Conservation (phyloP, 805 yeast species). For the Cyberlindnera euphorbiiphila region DNA sequence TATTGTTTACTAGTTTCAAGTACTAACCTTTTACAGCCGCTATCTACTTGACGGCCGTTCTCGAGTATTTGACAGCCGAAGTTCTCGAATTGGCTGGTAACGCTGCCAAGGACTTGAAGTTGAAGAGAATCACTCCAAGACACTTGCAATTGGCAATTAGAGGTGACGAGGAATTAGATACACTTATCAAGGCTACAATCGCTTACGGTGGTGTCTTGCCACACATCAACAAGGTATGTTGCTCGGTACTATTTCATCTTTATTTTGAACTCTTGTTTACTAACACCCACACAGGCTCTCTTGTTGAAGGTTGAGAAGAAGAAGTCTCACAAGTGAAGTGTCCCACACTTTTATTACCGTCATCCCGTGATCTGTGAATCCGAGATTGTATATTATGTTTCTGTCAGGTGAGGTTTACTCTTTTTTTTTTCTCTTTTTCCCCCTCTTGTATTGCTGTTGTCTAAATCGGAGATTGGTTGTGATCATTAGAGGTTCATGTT, state of each 20-base stretch:
- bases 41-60: conserved; percentile 90
- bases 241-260: background rate
- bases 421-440: conserved; percentile 1
- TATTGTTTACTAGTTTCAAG: no score
- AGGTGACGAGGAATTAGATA: conserved; percentile 96
- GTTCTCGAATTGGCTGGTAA: conserved; percentile 97
- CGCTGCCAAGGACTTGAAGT: conserved; percentile 94
- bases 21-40: conserved; percentile 50
- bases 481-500: conserved; percentile 3
- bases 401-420: conserved; percentile 1
- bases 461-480: conserved; percentile 5
- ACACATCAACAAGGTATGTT: conserved; percentile 28
- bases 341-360: background rate
- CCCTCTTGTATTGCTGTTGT: background rate
- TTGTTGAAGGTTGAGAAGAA: conserved; percentile 28
- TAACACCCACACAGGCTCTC: conserved; percentile 20
- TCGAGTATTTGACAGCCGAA: conserved; percentile 95
- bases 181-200: conserved; percentile 89
- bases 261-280: conserved; percentile 8
- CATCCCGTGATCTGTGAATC: background rate
- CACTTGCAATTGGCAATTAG: conserved; percentile 95
- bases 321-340: conserved; percentile 17
- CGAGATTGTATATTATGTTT: conserved; percentile 11
- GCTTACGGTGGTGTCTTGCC: conserved; percentile 99
- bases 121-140: conserved; percentile 96